These are phyloP conservation scores for Saccharomyces uvarum DNA, from an alignment of 1,139 yeast species.

Conservation along the genomic window DNA sequence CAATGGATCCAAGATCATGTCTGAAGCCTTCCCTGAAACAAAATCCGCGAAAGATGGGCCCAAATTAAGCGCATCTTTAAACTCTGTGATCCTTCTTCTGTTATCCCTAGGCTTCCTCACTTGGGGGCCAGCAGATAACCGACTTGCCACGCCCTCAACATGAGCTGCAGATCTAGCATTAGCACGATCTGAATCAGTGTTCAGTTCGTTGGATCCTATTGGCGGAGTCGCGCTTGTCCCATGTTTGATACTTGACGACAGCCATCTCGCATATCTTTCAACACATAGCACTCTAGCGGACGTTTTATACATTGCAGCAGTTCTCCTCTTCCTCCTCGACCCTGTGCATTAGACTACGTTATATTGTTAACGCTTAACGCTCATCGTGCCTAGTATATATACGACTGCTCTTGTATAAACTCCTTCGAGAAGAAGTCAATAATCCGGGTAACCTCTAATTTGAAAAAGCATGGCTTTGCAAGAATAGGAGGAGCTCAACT, in stretches of 20 bases:
- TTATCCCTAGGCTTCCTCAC: conserved; percentile 2
- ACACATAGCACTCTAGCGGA: not conserved
- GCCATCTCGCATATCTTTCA: not conserved
- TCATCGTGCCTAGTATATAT: not conserved
- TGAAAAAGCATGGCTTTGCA: not conserved
- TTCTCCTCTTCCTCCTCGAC: not conserved
- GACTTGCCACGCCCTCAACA: not conserved
- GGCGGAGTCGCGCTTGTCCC: not conserved
- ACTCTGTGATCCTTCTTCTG: conserved; percentile 50
- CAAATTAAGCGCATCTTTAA: conserved; percentile 63
- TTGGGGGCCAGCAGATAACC: not conserved
- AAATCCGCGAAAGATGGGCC: conserved; percentile 96
- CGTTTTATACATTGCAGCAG: not conserved
- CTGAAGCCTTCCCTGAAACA: conserved; percentile 68
- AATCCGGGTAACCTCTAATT: not conserved
- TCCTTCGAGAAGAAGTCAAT: not conserved
- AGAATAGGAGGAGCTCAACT: not conserved
- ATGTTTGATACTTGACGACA: not conserved
- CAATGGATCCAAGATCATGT: conserved; percentile 56
- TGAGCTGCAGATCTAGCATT: not conserved
- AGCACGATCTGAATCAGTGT: not conserved
- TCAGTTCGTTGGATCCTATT: not conserved
- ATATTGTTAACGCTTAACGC: not conserved
- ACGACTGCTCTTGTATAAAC: not conserved
- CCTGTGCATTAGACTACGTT: not conserved